These are phyloP conservation scores for Nakaseomyces bracarensis DNA, from an alignment of 1,139 yeast genomes.

Conservation along the genomic window DNA sequence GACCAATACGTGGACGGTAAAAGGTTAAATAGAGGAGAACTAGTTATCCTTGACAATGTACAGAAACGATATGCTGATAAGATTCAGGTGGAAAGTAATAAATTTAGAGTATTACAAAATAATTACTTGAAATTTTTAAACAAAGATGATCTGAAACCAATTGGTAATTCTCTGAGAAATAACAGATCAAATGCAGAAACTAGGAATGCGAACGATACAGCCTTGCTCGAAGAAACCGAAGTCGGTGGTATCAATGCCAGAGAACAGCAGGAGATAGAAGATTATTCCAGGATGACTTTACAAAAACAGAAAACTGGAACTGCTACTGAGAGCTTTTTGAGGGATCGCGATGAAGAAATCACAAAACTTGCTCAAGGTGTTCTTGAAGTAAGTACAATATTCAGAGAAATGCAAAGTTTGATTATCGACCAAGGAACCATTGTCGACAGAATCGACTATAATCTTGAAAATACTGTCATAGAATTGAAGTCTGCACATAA, in stretches of 20 bases:
- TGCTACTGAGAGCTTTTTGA: constrained; percentile 34
- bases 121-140: constrained; percentile 68
- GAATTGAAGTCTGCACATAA: constrained; percentile 71
- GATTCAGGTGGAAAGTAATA: constrained; percentile 69
- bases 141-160: constrained; percentile 53
- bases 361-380: constrained; percentile 89
- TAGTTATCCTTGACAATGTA: constrained; percentile 65
- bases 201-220: not conserved
- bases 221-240: constrained; percentile 15
- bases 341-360: constrained; percentile 81
- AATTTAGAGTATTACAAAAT: constrained; percentile 79
- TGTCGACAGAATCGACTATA: constrained; percentile 86
- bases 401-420: constrained; percentile 84
- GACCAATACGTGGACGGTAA: constrained; percentile 27
- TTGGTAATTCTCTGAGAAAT: constrained; percentile 12
- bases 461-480: constrained; percentile 67
- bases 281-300: constrained; percentile 39
- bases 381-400: constrained; percentile 83
- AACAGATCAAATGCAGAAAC: constrained; percentile 9
- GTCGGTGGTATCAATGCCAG: constrained; percentile 21
- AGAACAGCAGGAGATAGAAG: constrained; percentile 32
- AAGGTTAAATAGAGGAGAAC: constrained; percentile 39
- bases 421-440: constrained; percentile 94
- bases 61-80: constrained; percentile 77
- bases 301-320: constrained; percentile 33